phyloP scores from a whole-genome alignment of 805 yeast genomes.

The Candida stauntonica region DNA sequence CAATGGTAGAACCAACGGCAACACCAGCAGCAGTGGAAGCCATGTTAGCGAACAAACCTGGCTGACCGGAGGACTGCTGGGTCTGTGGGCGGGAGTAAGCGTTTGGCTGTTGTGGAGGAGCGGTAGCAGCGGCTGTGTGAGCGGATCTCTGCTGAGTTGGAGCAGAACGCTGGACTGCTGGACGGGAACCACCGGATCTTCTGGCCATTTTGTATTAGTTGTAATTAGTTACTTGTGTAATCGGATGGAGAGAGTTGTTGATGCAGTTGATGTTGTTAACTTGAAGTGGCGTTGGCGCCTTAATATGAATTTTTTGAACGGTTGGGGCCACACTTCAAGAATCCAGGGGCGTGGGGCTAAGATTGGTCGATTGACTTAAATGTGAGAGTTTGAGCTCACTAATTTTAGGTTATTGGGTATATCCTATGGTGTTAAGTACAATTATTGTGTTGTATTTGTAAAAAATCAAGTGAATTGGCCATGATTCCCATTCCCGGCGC shows the following conservation, averaged over 20 bases:
- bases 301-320: background rate
- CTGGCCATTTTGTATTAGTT: constrained; percentile 37
- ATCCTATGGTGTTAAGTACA: too few relatives aligned
- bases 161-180: constrained; percentile 37
- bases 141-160: constrained; percentile 61
- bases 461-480: too few relatives aligned
- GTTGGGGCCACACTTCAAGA: too few relatives aligned
- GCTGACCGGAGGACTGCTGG: constrained; percentile 50
- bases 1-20: constrained; percentile 96
- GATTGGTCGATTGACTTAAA: too few relatives aligned
- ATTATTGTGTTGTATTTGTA: too few relatives aligned
- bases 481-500: too few relatives aligned
- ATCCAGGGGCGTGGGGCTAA: too few relatives aligned
- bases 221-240: too few relatives aligned
- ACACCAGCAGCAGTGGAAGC: constrained; percentile 99
- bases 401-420: too few relatives aligned
- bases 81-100: constrained; percentile 50
- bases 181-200: constrained; percentile 43
- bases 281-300: background rate
- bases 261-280: too few relatives aligned
- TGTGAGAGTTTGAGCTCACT: too few relatives aligned
- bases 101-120: constrained; percentile 39
- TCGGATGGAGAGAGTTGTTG: too few relatives aligned
- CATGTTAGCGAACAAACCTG: constrained; percentile 95
- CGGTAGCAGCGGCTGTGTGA: constrained; percentile 60